These are phyloP conservation scores for Globisporangium emineosum DNA, from an alignment of 352 stramenopile species.

Conservation along the genomic window DNA sequence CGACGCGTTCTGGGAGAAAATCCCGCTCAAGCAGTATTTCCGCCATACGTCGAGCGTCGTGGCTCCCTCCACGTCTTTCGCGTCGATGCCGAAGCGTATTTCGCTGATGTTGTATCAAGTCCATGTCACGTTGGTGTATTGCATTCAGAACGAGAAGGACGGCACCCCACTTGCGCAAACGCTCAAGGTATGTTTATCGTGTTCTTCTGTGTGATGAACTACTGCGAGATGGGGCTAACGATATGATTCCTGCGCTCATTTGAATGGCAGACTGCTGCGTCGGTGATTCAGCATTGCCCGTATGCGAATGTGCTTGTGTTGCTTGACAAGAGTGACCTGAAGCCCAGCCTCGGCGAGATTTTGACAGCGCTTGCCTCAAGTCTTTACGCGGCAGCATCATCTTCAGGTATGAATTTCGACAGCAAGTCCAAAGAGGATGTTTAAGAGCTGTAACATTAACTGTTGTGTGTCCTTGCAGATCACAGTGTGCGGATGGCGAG, in stretches of 20 bases:
- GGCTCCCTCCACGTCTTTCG: constrained; percentile 66
- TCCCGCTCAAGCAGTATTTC: constrained; percentile 81
- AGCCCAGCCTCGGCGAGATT: constrained; percentile 56
- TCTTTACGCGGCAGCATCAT: constrained; percentile 58
- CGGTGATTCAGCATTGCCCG: constrained; percentile 76
- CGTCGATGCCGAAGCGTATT: constrained; percentile 81
- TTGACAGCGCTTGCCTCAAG: constrained; percentile 65
- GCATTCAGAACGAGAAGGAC: constrained; percentile 78
- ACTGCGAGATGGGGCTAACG: not conserved
- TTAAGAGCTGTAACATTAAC: not conserved
- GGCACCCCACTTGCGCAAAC: constrained; percentile 52
- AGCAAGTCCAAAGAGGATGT: not conserved
- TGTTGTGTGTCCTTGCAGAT: constrained; percentile 28
- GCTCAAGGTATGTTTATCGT: constrained; percentile 49
- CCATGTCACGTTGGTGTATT: constrained; percentile 78
- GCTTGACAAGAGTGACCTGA: constrained; percentile 48
- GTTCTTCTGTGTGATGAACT: not conserved
- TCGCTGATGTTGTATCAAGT: constrained; percentile 85
- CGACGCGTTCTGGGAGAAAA: constrained; percentile 80
- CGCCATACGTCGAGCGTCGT: constrained; percentile 43
- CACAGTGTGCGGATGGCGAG: constrained; percentile 77
- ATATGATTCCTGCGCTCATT: no score
- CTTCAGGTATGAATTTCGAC: constrained; percentile 35
- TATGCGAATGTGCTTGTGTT: constrained; percentile 58
- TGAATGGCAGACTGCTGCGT: constrained; percentile 42